Evolutionary conservation across 305 asterid genomes (phyloP), one percentile per base, ranked within the genome.

Genomic region (Caryopteris hybrid): DNA sequence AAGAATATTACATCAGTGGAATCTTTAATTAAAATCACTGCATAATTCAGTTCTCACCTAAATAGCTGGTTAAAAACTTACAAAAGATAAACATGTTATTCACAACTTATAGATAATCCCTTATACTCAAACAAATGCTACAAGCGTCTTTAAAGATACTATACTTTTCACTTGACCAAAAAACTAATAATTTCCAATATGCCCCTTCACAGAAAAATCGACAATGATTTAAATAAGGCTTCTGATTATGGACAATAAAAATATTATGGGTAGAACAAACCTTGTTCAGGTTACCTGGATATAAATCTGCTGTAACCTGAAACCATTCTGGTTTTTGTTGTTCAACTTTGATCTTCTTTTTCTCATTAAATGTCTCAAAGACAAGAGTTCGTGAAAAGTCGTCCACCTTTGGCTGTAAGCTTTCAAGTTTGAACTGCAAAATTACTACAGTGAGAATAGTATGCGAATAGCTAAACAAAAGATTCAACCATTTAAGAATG

Each of bases 11-110:
- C 42, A 70, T 48, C 8, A 6, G 13, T 64, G 16, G 77, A 72
- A 72, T 72, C 79, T 83, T 20, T 76, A 39, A 77, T 6, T 47
- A 56, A 58, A 59, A 56, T 76, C 81, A 29, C 59, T 72, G 7
- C 13, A 41, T 41, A 50, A 9, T 14, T 42, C 66, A 55, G 51
- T 50, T 47, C 39, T 61, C 21, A 27, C 25, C 63, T 57, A 29
- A 47, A 66, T 5, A 47, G 17, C 48, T 17, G 41, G 39, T 48
- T 20, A 25, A 21, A 8, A 63, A 27, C 8, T 42, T 61, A 57
- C 72, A 55, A n/a, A 61, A 62, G 27, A 23, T 9, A 0, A 64
- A 45, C 29, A 64, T 61, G 67, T 25, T n/a, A 47, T 47, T n/a
- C n/a, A n/a, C n/a, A n/a, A n/a, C n/a, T n/a, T n/a, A n/a, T n/a